These are phyloP conservation scores for Fusarium cicatricum DNA, from an alignment of 2,329 filamentous ascomycete species.

Conservation along the genomic window DNA sequence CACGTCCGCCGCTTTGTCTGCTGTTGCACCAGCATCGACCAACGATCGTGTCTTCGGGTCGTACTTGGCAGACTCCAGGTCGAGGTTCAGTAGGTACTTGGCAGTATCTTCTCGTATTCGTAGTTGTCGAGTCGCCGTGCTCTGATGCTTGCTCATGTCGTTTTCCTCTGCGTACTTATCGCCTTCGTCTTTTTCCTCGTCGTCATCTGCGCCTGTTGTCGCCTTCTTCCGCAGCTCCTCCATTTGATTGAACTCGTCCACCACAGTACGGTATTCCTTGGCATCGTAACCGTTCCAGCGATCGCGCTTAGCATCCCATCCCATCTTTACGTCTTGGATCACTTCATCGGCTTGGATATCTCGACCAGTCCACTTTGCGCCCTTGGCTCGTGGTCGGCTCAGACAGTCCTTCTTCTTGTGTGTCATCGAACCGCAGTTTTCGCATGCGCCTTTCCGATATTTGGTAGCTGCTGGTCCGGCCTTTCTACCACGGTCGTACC, in stretches of 20 bases:
- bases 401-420: constrained; percentile 96
- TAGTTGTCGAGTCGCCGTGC: constrained; percentile 88
- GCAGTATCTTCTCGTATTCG: constrained; percentile 95
- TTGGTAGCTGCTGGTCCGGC: constrained; percentile 90
- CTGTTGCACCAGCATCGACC: constrained; percentile 82
- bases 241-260: constrained; percentile 87
- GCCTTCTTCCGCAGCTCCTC: constrained; percentile 74
- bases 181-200: constrained; percentile 63
- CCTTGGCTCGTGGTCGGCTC: constrained; percentile 84
- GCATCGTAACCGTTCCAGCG: constrained; percentile 98
- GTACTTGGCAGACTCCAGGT: constrained; percentile 96
- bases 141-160: constrained; percentile 94
- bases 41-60: constrained; percentile 95
- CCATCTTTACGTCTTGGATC: constrained; percentile 83
- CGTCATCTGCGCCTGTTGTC: constrained; percentile 58
- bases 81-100: constrained; percentile 94
- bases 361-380: constrained; percentile 89
- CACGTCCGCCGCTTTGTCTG: constrained; percentile 80
- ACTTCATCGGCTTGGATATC: constrained; percentile 94
- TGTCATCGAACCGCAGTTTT: constrained; percentile 97
- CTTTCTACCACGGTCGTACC: constrained; percentile 92
- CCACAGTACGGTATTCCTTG: constrained; percentile 83
- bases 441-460: constrained; percentile 96
- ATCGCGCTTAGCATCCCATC: constrained; percentile 98
- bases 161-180: constrained; percentile 92